Conservation (phyloP, 495 filamentous ascomycete genomes). For the Clavariopsis aquatica region DNA sequence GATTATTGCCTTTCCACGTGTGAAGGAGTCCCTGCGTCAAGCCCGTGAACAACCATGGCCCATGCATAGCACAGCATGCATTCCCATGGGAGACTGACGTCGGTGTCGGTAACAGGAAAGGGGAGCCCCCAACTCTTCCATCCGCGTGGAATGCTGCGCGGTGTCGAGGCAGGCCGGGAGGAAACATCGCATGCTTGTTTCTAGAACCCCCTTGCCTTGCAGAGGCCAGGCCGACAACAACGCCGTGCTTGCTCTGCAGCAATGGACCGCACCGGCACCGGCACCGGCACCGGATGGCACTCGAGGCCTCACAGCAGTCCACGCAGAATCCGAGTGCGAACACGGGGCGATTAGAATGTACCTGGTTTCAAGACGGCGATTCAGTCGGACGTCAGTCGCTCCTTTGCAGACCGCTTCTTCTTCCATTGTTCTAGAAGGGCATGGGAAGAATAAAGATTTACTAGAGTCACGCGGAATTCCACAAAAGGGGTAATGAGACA, state of each 20-base stretch:
- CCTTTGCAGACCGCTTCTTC: background rate
- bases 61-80: background rate
- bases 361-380: slow-evolving; percentile 24
- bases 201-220: too few species aligned
- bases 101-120: background rate
- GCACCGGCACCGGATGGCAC: too few species aligned
- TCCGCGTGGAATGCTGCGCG: background rate
- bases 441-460: background rate
- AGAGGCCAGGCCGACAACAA: too few species aligned
- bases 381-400: slow-evolving; percentile 3
- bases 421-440: slow-evolving; percentile 19
- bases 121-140: background rate
- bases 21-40: background rate
- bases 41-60: background rate
- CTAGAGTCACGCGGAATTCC: background rate
- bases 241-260: too few species aligned
- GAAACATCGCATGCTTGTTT: background rate
- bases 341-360: background rate
- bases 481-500: slow-evolving; percentile 5
- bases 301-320: too few species aligned
- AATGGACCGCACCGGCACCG: too few species aligned
- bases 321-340: background rate
- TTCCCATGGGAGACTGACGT: background rate
- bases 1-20: background rate
- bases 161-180: too few species aligned